Base-by-base conservation (phyloP, 2,329 filamentous ascomycete species). In the Monosporascus cannonballus region DNA sequence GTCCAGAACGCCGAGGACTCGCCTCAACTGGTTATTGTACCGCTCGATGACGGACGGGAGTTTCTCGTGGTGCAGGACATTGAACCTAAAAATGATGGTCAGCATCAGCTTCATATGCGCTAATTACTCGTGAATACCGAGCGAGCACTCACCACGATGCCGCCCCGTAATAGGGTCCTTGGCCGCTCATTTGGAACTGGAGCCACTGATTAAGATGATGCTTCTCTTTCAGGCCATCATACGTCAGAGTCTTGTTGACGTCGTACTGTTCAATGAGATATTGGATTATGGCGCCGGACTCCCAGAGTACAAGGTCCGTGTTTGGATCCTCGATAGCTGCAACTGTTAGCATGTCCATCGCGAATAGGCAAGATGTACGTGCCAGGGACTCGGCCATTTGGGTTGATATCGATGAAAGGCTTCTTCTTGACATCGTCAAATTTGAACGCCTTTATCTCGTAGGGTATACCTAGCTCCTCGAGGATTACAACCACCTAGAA, bases 1-100 rank as follows among this genome's bases (percentile, higher is more conserved):
- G 7, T 81, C 73, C 24, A 81, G 54, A 2, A 80, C 76, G 2
- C 65, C 62, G 3, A 71, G 67, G 2, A 80, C 70, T 6, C 77
- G 70, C 17, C 67, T 64, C n/a, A 75, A 67, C 61, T 81, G 75
- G 8, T 72, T 69, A 14, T 58, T 57, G 63, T 80, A 81, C 7
- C 77, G 67, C 15, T 74, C 69, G 20, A 75, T 65, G 9, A 73
- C 78, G 6, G 66, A 71, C 1, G 67, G 68, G 6, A 80, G 4
- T 54, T 75, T 69, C 61, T 79, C 76, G 0, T 61, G 50, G 55
- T 74, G 70, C 14, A 65, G 65, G 1, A 58, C 51, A 15, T 25
- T 44, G 61, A 76, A 76, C 69, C 71, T 76, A 71, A 4, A 44
- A 27, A 15, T 25, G 42, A 47, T 17, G 24, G 42, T n/a, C 17